Evolutionary conservation across 2,329 filamentous ascomycete species (phyloP).

Genomic region (Coniosporium tulheliwenetii): DNA sequence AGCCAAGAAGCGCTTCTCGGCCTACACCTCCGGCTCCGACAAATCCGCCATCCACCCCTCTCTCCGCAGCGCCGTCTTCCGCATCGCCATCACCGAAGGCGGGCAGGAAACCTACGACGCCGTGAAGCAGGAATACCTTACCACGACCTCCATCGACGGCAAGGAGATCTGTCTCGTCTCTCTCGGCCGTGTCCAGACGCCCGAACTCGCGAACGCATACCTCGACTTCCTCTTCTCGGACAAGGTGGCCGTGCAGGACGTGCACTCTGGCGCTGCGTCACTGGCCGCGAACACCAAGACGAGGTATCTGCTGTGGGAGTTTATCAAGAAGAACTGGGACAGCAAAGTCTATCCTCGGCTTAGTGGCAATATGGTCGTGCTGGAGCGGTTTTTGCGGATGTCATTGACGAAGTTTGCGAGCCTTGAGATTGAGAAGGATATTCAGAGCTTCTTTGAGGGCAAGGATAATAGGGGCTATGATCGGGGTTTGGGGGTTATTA

Average conservation of each 20-base stretch:
- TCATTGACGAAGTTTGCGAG: constrained; percentile 68
- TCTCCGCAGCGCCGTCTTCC: constrained; percentile 66
- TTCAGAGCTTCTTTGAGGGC: constrained; percentile 67
- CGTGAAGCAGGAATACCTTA: constrained; percentile 73
- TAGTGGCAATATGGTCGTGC: constrained; percentile 65
- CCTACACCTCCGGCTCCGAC: constrained; percentile 55
- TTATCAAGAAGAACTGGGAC: constrained; percentile 72
- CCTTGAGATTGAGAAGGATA: constrained; percentile 53
- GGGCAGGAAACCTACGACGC: constrained; percentile 53
- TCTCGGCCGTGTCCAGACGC: constrained; percentile 58
- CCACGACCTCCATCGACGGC: constrained; percentile 73
- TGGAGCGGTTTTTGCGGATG: constrained; percentile 76
- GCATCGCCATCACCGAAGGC: constrained; percentile 60
- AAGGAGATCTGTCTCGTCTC: constrained; percentile 71
- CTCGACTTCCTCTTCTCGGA: constrained; percentile 65
- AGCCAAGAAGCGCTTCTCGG: constrained; percentile 62
- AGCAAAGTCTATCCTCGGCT: constrained; percentile 51
- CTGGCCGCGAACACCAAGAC: constrained; percentile 59
- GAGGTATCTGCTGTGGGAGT: constrained; percentile 68
- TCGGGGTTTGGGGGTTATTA: constrained; percentile 68
- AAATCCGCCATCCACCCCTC: constrained; percentile 62
- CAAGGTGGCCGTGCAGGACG: constrained; percentile 71
- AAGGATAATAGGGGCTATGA: constrained; percentile 82
- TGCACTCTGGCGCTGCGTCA: constrained; percentile 64
- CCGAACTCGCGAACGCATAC: constrained; percentile 51